Conservation (phyloP, 2,329 filamentous ascomycete species). For the Clarireedia hainanense region DNA sequence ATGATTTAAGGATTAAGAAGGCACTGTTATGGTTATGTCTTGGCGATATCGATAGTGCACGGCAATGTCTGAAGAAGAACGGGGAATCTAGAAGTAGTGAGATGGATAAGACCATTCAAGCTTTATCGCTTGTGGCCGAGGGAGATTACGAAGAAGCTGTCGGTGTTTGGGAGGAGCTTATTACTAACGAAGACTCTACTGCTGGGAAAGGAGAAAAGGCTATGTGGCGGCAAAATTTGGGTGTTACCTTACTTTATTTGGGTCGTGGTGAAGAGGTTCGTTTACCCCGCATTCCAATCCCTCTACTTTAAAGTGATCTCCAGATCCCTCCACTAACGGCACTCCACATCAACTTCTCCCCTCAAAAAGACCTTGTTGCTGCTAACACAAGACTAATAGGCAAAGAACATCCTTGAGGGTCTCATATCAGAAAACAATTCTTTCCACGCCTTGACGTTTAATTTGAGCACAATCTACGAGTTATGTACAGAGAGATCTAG, state of each 20-base stretch:
- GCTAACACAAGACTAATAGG: constrained; percentile 35
- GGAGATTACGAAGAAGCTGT: constrained; percentile 61
- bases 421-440: constrained; percentile 55
- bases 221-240: constrained; percentile 73
- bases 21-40: constrained; percentile 70
- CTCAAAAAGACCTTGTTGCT: too few species aligned
- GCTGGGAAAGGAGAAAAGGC: constrained; percentile 42
- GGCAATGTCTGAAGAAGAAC: constrained; percentile 38
- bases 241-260: constrained; percentile 76
- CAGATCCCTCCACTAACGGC: neutral
- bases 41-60: constrained; percentile 66
- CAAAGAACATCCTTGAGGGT: constrained; percentile 57
- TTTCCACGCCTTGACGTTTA: constrained; percentile 80
- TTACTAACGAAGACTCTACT: constrained; percentile 23
- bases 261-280: constrained; percentile 65
- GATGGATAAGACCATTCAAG: constrained; percentile 45
- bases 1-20: constrained; percentile 35
- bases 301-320: neutral
- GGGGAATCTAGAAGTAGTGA: constrained; percentile 14
- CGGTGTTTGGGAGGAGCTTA: constrained; percentile 48
- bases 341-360: neutral
- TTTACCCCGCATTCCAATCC: constrained; percentile 5
- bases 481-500: constrained; percentile 73
- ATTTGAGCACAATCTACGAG: constrained; percentile 86
- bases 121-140: constrained; percentile 72